Evolutionary conservation across 1,139 yeast species (phyloP), one percentile per base, ranked within the genome.

Genomic region (Kurtzmaniella quercitrusa): DNA sequence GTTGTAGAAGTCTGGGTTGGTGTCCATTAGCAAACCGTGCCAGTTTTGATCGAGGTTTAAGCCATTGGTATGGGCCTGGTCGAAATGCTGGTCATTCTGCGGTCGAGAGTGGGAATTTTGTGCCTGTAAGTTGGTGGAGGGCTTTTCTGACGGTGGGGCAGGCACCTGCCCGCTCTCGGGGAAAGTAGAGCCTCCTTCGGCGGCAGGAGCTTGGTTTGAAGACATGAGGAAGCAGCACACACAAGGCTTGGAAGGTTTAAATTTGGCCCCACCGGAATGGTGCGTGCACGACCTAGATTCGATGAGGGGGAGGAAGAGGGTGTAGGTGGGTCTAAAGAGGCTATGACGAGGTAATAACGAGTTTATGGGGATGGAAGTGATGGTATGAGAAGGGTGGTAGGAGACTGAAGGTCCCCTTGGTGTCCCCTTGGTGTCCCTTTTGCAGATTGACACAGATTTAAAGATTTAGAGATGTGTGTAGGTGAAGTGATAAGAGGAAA

Each of bases 1-100:
- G 24, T 36, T 36, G 21, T 36, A 36, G 55, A 71, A 66, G 43
- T 71, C 73, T 38, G 59, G 60, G 41, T 58, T 58, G 3, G 67
- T 56, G 39, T 68, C 75, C 60, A 72, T 64, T 25, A 71, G 51
- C 37, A 72, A 51, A 39, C 65, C 60, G 34, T 36, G 38, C 70
- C 79, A 75, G 39, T 65, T 62, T 3, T 74, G 65, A 45, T 77
- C 79, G n/a, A 75, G 65, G 38, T 75, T 73, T 31, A 31, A 11
- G 18, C 14, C 10, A 33, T 57, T 49, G 39, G 56, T 53, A 7
- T 74, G 72, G 1, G 75, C 63, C n/a, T 41, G 43, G 16, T 27
- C 31, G 10, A 27, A 27, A 3, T 7, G 10, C 5, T 10, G 31
- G 10, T 27, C 31, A 11, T 10, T 27, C 4, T 27, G 31, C 10